Base-by-base conservation (phyloP, 2,329 filamentous ascomycete species). In the Cordyceps farinosa region DNA sequence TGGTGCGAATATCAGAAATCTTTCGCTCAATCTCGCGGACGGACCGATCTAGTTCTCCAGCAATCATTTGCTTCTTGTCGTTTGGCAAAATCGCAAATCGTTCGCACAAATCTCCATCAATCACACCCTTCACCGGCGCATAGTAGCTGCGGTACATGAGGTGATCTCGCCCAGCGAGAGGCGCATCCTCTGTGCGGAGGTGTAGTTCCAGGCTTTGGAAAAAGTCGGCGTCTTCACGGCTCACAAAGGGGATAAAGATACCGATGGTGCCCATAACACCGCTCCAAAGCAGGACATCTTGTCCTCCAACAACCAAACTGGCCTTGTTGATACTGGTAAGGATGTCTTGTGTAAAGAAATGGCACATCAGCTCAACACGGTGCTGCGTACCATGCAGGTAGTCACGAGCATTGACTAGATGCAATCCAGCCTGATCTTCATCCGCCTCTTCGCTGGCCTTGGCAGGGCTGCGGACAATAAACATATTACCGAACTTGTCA, bases 401-500 rank as follows among this genome's bases (percentile, higher is more conserved):
- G 67, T 88, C 86, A 67, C 93, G 87, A 65, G 96, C 92, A 70
- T 99, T 93, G 34, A 91, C 83, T n/a, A 99, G 85, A 76, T 97
- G 93, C 3, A 92, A 87, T 15, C 93, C 94, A 3, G 91, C 91
- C 53, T 91, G 91, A 65, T 96, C 91, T 74, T 97, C 95, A 70
- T 99, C 95, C 0, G 92, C 90, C 73, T 96, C 91, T 67, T 92
- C 89, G 44, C 91, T 96, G 8, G 89, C 88, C 74, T 96, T 95
- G 65, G 88, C 81, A 0, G 94, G 92, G 70, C 91, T 95, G 54
- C 95, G 90, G 36, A 99, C 83, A 51, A 99, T 85, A 88, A 92
- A 99, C 17, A 99, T 78, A 70, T 99, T 99, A 65, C 95, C 96
- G 68, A 99, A 99, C 73, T 97, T 98, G 79, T 99, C 95, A 42